phyloP scores from a whole-genome alignment of 148 eudicot species.

The Rhododendron ovatum region DNA sequence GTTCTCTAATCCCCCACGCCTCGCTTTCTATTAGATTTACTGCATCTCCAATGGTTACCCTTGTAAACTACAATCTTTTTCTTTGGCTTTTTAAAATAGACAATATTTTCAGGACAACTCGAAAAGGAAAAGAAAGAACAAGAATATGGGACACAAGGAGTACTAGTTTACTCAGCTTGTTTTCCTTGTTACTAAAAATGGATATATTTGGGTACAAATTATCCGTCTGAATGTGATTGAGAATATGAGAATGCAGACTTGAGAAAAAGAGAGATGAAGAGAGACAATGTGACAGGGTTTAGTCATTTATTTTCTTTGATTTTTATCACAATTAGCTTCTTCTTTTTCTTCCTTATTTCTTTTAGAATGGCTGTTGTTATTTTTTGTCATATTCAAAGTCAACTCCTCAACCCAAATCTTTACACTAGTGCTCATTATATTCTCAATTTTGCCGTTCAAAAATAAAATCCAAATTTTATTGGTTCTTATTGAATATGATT shows the following conservation, averaged over 20 bases:
- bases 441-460: neutral
- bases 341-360: neutral
- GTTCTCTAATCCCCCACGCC: neutral
- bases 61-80: neutral
- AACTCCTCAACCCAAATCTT: neutral
- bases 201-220: neutral
- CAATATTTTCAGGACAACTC: neutral
- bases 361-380: neutral
- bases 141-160: neutral
- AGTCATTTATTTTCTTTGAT: neutral
- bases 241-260: neutral
- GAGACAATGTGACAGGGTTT: neutral
- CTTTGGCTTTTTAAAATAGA: neutral
- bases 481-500: neutral
- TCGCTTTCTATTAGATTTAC: neutral
- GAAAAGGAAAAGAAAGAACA: neutral
- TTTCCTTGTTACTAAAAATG: neutral
- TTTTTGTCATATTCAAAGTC: neutral
- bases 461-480: neutral
- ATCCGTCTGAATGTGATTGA: neutral
- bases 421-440: neutral
- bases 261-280: neutral
- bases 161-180: neutral
- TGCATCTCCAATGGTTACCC: neutral
- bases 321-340: neutral